Base-by-base conservation (phyloP, 1,284 basidiomycete genomes). In the Inonotus hispidus region DNA sequence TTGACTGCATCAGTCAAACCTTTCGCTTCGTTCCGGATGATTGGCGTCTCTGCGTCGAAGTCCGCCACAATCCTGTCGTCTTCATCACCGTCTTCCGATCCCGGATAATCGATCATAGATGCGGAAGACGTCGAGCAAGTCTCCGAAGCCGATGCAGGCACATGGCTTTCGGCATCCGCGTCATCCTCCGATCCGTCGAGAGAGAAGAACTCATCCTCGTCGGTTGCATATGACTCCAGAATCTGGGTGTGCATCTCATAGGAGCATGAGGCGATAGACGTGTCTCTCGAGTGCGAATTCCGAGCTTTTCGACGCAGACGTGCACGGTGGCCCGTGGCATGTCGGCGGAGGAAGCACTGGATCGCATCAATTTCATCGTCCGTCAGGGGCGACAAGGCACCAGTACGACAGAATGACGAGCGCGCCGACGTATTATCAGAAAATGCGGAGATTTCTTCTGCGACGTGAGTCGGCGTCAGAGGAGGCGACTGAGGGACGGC, bases 201-300 rank as follows among this genome's bases (percentile, higher is more conserved):
- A n/a, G 56, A 58, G 49, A 53, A 58, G 23, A 62, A 46, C 5
- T 57, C 56, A 21, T 53, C 56, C 13, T 60, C 54, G 13, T 60
- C 55, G 37, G 54, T 53, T 19, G 27, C 43, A 29, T 63, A 63
- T 5, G 62, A 56, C 25, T 63, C 58, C 32, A 60, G 37, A 43
- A 63, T 63, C 58, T 56, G 45, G 8, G 58, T 52, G 38, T 63
- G 61, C 53, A 59, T 59, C 10, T 63, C 62, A 29, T 63, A 63
- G 23, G 46, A 50, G 19, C 62, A 46, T 23, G 62, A 60, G 16
- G 16, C 25, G 10, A 35, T 35, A 14, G 58, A 59, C 3, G 32
- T 50, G 16, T 55, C 27, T 43, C 53, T 38, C 16, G 21, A 37
- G 29, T 41, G 47, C 19, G 21, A 23, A 21, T 14, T n/a, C 21